A percentile compares a stretch with the other conserved stretches of the same genome.
Evolutionary conservation across 73 alveolate species (phyloP).

Genomic region (Tetrahymena malaccensis): DNA sequence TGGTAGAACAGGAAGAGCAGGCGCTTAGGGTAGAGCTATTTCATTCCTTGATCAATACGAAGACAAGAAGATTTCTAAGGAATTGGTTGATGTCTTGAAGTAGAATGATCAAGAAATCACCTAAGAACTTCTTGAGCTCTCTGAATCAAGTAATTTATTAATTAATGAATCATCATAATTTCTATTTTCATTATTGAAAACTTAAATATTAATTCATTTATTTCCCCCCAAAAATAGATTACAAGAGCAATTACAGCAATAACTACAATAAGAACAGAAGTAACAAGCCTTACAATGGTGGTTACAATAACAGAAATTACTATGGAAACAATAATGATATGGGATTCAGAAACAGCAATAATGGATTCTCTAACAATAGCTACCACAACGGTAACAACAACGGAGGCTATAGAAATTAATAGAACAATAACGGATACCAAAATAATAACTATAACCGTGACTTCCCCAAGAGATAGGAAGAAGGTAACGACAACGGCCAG

Average conservation of each 20-base stretch:
- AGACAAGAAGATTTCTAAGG: conserved; percentile 14
- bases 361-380: not conserved
- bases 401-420: not conserved
- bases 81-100: not conserved
- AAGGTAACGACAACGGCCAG: not conserved
- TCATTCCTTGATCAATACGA: conserved; percentile 46
- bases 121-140: not conserved
- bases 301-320: not conserved
- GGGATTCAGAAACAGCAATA: not conserved
- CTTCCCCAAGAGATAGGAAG: not conserved
- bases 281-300: not conserved
- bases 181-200: not conserved
- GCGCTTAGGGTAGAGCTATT: conserved; percentile 62
- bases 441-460: not conserved
- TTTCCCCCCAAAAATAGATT: not conserved
- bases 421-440: not conserved
- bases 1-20: conserved; percentile 93
- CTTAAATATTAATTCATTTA: not conserved
- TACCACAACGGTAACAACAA: not conserved
- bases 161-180: not conserved
- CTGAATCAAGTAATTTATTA: not conserved
- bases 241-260: not conserved
- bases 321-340: not conserved
- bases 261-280: not conserved
- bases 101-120: not conserved